phyloP scores from a whole-genome alignment of 257 asterid species.

The Galeopsis tetrahit region DNA sequence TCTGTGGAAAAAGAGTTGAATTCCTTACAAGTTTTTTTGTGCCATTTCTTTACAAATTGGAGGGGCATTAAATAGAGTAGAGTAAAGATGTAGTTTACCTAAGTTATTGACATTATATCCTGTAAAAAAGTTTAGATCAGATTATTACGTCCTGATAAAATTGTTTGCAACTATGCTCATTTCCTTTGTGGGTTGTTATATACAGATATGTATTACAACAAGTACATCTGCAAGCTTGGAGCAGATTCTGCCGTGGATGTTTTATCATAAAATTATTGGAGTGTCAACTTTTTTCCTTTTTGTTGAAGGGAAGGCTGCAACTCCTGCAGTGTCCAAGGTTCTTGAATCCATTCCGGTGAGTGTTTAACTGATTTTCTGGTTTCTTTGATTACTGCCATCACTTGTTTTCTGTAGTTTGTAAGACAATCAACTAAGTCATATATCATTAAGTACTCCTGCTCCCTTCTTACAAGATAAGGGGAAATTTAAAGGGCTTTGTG shows the following conservation, averaged over 20 bases:
- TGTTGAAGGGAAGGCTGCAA: slow-evolving; percentile 87
- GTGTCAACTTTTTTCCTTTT: slow-evolving; percentile 72
- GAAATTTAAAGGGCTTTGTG: not conserved
- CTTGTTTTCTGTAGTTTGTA: not conserved
- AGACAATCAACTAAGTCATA: not conserved
- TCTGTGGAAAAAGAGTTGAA: slow-evolving; percentile 10
- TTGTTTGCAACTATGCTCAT: slow-evolving; percentile 15
- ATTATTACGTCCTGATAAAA: not conserved
- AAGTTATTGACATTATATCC: slow-evolving; percentile 22
- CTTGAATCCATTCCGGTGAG: slow-evolving; percentile 85
- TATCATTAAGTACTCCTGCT: not conserved
- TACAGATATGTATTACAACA: slow-evolving; percentile 74
- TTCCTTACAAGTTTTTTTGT: not conserved
- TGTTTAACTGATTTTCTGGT: slow-evolving; percentile 21
- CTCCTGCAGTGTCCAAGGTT: slow-evolving; percentile 71
- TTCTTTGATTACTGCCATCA: slow-evolving; percentile 10
- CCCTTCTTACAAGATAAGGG: not conserved
- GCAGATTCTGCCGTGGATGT: slow-evolving; percentile 88
- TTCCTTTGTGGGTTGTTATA: slow-evolving; percentile 7
- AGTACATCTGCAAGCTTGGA: slow-evolving; percentile 86
- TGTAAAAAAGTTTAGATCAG: not conserved
- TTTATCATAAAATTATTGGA: slow-evolving; percentile 83
- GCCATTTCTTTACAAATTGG: slow-evolving; percentile 21
- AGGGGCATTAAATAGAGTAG: not conserved
- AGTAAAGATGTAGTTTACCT: slow-evolving; percentile 18